Evolutionary conservation across 768 basidiomycete genomes (phyloP).

Genomic region (Auricularia heimuer): DNA sequence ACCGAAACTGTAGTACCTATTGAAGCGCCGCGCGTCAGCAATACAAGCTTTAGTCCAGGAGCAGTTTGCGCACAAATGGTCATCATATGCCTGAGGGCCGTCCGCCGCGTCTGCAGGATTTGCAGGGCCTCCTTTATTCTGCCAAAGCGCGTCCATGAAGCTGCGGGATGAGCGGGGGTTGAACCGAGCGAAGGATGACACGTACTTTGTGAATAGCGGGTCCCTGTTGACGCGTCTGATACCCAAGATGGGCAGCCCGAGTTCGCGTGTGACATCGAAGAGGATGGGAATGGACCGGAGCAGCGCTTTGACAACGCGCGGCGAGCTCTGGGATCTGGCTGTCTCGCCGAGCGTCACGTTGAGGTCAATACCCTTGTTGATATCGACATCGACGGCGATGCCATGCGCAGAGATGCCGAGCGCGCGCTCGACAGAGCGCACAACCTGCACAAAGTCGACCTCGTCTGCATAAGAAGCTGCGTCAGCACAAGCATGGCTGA

Average conservation of each 20-base stretch:
- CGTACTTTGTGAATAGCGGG: constrained; percentile 32
- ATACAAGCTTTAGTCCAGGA: constrained; percentile 43
- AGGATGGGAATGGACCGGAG: constrained; percentile 30
- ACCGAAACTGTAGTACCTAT: constrained; percentile 22
- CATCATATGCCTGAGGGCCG: constrained; percentile 69
- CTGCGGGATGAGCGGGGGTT: constrained; percentile 24
- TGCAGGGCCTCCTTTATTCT: constrained; percentile 45
- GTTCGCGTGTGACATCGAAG: constrained; percentile 16
- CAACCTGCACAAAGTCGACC: constrained; percentile 54
- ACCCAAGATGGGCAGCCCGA: constrained; percentile 17
- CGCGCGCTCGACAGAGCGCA: constrained; percentile 53
- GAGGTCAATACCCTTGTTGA: constrained; percentile 19
- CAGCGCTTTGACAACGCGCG: constrained; percentile 23
- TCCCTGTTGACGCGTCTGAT: constrained; percentile 10
- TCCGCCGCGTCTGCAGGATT: constrained; percentile 62
- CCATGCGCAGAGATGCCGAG: constrained; percentile 37
- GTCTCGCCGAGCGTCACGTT: constrained; percentile 24
- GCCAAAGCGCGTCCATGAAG: constrained; percentile 80
- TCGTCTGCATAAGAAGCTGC: constrained; percentile 37
- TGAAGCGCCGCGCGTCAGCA: neutral
- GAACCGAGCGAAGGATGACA: neutral
- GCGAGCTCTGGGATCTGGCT: constrained; percentile 16
- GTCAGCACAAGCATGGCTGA: neutral
- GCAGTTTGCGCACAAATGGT: constrained; percentile 42
- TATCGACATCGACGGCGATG: neutral